Percentiles rank a stretch among this genome's conserved stretches.
These are phyloP conservation scores for Ananas comosus DNA, from an alignment of 176 grass and related monocot species.

Conservation along the genomic window DNA sequence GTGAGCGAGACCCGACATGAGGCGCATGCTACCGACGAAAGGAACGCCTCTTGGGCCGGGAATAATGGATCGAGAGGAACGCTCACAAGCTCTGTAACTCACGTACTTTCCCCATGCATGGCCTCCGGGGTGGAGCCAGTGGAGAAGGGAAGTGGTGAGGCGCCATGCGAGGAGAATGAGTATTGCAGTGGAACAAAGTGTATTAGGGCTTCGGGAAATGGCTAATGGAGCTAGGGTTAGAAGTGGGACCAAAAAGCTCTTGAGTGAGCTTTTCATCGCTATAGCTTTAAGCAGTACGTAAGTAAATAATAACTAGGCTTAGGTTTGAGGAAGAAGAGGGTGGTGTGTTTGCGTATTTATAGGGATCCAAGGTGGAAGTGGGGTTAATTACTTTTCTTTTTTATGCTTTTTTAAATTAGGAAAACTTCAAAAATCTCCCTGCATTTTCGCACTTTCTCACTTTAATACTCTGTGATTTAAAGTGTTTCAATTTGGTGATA, in stretches of 20 bases:
- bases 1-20: slow-evolving; percentile 79
- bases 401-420: too few relatives aligned
- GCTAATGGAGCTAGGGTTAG: slow-evolving; percentile 34
- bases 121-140: slow-evolving; percentile 68
- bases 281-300: background rate
- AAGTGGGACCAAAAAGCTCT: slow-evolving; percentile 57
- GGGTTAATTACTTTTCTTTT: too few relatives aligned
- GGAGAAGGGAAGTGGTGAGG: slow-evolving; percentile 28
- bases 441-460: too few relatives aligned
- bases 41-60: slow-evolving; percentile 62
- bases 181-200: slow-evolving; percentile 34
- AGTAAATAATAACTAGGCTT: background rate
- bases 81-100: slow-evolving; percentile 6
- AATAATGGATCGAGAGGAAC: slow-evolving; percentile 5
- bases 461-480: too few relatives aligned
- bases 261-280: slow-evolving; percentile 40
- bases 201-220: slow-evolving; percentile 18
- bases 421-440: too few relatives aligned
- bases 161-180: slow-evolving; percentile 39
- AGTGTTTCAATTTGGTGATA: too few relatives aligned
- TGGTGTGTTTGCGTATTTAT: too few relatives aligned
- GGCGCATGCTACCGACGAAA: slow-evolving; percentile 60
- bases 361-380: too few relatives aligned
- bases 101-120: slow-evolving; percentile 73
- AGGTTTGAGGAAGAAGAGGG: background rate